A percentile compares a stretch with the other conserved stretches of the same genome.
phyloP scores from a whole-genome alignment of 768 basidiomycete genomes.

The Suillus fuscotomentosus region DNA sequence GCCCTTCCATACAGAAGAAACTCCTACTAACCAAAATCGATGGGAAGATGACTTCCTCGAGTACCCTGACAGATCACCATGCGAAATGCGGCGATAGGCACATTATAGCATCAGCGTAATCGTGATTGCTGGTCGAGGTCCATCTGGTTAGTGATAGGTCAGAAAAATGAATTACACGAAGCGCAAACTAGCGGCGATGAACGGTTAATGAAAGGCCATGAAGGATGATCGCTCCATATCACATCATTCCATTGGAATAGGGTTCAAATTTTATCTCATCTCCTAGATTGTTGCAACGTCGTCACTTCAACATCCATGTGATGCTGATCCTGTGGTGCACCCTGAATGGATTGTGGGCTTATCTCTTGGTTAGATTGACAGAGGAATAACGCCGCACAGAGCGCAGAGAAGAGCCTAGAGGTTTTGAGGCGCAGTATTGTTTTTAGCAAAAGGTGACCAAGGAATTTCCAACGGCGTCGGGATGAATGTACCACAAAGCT shows the following conservation, averaged over 20 bases:
- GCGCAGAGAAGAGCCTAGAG: neutral
- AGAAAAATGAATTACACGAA: neutral
- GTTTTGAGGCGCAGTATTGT: neutral
- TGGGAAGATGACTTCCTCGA: neutral
- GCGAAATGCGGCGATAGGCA: neutral
- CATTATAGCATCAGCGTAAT: neutral
- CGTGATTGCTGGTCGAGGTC: neutral
- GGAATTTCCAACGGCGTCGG: neutral
- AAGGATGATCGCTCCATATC: neutral
- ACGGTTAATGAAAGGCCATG: neutral
- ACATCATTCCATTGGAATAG: neutral
- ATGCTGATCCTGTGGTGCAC: neutral
- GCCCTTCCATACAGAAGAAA: neutral
- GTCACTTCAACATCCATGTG: neutral
- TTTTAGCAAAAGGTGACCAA: neutral
- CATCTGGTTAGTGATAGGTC: constrained; percentile 1
- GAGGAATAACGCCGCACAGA: neutral
- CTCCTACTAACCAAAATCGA: neutral
- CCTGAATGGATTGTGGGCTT: neutral
- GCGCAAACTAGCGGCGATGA: neutral
- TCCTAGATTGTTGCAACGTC: neutral
- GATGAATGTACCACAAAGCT: neutral
- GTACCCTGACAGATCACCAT: too few species aligned
- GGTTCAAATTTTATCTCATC: neutral
- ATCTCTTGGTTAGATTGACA: neutral